These are phyloP conservation scores for Malassezia slooffiae DNA, from an alignment of 1,284 basidiomycete genomes.

Conservation along the genomic window DNA sequence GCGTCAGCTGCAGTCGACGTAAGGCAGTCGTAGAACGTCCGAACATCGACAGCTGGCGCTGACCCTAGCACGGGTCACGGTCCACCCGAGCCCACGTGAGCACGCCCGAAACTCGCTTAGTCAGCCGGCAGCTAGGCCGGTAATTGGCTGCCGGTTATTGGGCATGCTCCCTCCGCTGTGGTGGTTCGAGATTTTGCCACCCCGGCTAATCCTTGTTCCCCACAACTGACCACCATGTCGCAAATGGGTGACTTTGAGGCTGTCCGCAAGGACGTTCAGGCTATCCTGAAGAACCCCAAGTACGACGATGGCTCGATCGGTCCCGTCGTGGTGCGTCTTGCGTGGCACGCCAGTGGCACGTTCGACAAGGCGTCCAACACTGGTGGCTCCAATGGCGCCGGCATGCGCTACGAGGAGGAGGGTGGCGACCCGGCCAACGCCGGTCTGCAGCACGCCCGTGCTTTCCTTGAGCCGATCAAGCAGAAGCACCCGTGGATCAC, in stretches of 20 bases:
- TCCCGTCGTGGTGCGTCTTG: slow-evolving; percentile 71
- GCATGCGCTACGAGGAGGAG: slow-evolving; percentile 44
- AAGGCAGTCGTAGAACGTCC: slow-evolving; percentile 17
- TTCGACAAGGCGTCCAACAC: slow-evolving; percentile 61
- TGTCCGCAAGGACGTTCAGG: slow-evolving; percentile 37
- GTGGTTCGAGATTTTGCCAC: neutral
- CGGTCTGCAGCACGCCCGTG: slow-evolving; percentile 70
- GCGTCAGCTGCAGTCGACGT: slow-evolving; percentile 30
- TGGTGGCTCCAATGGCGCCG: slow-evolving; percentile 56
- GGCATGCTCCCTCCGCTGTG: no score
- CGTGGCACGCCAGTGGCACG: slow-evolving; percentile 75
- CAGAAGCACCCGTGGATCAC: slow-evolving; percentile 47
- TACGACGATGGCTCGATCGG: slow-evolving; percentile 38
- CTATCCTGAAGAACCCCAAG: slow-evolving; percentile 40
- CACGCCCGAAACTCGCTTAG: no score
- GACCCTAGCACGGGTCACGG: no score
- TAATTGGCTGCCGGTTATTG: no score
- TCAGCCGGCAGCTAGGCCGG: no score
- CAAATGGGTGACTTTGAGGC: slow-evolving; percentile 36
- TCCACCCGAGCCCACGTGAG: no score
- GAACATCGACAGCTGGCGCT: no score
- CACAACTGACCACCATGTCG: slow-evolving; percentile 4
- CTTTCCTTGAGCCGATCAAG: slow-evolving; percentile 77
- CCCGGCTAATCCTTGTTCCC: no score
- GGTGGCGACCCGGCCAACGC: slow-evolving; percentile 74